Base-by-base conservation (phyloP, 495 filamentous ascomycete species). In the Chaetomium fimeti region DNA sequence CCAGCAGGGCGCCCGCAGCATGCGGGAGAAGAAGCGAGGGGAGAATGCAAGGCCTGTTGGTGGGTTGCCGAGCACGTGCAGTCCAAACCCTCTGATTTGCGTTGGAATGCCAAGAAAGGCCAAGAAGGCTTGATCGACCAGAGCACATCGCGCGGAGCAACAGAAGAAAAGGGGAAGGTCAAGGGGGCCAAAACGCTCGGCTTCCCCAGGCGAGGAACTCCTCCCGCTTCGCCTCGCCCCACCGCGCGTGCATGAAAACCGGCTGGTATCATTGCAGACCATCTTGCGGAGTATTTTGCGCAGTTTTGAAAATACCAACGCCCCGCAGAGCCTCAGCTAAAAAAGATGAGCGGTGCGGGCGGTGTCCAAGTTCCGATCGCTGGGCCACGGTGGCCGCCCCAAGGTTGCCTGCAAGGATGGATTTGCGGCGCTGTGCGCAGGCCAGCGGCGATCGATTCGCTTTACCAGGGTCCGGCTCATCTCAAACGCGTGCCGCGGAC, bases 401-500 rank as follows among this genome's bases (percentile, higher is more conserved):
- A 42, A 22, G 15, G 32, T 28, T 55, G 29, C 27, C 55, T 32
- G 45, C 42, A 38, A 51, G 27, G 54, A 40, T 51, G 16, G 38
- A 15, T 20, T 55, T 55, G 49, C 36, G 42, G 24, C 43, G 4
- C 25, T 29, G 51, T 16, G 51, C 38, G 47, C 56, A 27, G 42
- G 32, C 27, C 25, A 56, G 29, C 25, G 57, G 27, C 28, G 57
- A 61, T 66, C 64, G 58, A 66, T 62, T 61, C 64, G 64, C 53
- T 40, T 59, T 53, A 49, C 58, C 52, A 43, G 64, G 45, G 28
- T n/a, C 42, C 59, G 53, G 64, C 43, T 51, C 58, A 53, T 58
- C 64, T 66, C 64, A 66, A 66, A 66, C 64, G 43, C 59, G 13
- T 54, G 36, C 60, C 59, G 42, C 60, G 36, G 59, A 48, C 59